phyloP scores from a whole-genome alignment of 805 yeast genomes.

The Metschnikowia santaceciliae region DNA sequence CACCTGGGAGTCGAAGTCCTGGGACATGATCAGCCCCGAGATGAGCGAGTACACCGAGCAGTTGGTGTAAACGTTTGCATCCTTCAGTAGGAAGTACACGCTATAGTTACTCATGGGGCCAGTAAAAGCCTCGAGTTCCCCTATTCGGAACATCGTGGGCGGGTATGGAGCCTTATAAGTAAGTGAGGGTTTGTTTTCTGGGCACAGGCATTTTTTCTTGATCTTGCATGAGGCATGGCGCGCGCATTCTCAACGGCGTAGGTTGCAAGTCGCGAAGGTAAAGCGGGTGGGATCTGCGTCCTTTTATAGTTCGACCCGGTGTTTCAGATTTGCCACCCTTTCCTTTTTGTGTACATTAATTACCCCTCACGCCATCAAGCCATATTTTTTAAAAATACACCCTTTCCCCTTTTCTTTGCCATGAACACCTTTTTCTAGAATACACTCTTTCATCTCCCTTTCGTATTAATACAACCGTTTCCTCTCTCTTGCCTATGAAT shows the following conservation, averaged over 20 bases:
- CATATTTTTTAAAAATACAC: background rate
- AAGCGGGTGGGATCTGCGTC: background rate
- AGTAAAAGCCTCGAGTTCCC: background rate
- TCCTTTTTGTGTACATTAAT: no score
- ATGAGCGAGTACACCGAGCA: conserved; percentile 39
- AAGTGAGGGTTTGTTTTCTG: background rate
- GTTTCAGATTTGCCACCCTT: background rate
- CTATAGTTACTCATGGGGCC: conserved; percentile 18
- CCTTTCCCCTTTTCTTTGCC: background rate
- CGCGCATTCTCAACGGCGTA: background rate
- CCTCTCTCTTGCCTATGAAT: no score
- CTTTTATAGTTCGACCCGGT: no score
- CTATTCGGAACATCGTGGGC: background rate
- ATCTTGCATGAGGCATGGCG: background rate
- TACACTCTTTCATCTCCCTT: no score
- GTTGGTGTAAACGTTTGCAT: conserved; percentile 30
- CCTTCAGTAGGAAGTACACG: conserved; percentile 17
- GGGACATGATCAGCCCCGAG: conserved; percentile 26
- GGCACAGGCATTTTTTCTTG: conserved; percentile 7
- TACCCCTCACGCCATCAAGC: no score
- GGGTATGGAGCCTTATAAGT: background rate
- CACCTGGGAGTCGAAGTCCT: conserved; percentile 17
- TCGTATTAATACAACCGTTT: no score
- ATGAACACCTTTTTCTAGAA: no score
- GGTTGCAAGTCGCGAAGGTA: background rate